Conservation (phyloP, 1,284 basidiomycete species). For the Albatrellus sp. region DNA sequence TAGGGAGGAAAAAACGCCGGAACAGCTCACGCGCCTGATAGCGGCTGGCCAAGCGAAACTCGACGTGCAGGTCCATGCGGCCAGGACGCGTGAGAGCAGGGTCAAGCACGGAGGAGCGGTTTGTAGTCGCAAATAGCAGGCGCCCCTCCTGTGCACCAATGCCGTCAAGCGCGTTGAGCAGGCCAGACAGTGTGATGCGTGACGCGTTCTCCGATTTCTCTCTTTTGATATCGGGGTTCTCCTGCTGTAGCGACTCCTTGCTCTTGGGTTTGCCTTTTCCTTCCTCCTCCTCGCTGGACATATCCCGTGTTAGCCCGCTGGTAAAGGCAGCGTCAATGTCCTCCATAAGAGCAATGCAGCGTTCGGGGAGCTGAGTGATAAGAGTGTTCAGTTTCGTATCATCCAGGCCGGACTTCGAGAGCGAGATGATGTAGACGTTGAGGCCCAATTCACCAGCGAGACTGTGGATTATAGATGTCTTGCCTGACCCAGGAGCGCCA, state of each 20-base stretch:
- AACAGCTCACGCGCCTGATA: conserved; percentile 76
- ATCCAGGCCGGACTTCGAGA: conserved; percentile 69
- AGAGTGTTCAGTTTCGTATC: conserved; percentile 66
- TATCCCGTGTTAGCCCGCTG: conserved; percentile 53
- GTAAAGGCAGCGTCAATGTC: conserved; percentile 78
- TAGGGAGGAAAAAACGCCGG: conserved; percentile 75
- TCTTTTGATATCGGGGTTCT: conserved; percentile 35
- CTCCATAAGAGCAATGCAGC: conserved; percentile 76
- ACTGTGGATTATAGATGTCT: conserved; percentile 73
- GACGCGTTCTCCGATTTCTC: too few relatives aligned
- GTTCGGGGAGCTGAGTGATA: conserved; percentile 69
- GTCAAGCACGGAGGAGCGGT: conserved; percentile 74
- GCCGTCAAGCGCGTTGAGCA: conserved; percentile 77
- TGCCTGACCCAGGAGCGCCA: conserved; percentile 72
- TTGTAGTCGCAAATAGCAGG: conserved; percentile 75
- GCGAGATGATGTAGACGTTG: conserved; percentile 68
- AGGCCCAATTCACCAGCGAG: conserved; percentile 72
- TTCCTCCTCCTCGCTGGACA: too few relatives aligned
- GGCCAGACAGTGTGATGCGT: too few relatives aligned
- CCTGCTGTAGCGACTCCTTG: conserved; percentile 24
- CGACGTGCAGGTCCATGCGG: conserved; percentile 83
- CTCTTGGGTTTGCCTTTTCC: too few relatives aligned
- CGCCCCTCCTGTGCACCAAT: conserved; percentile 79
- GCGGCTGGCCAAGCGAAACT: conserved; percentile 74
- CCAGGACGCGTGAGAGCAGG: conserved; percentile 77